These are phyloP conservation scores for Cyberlindnera xylosilytica DNA, from an alignment of 805 yeast genomes.

Conservation along the genomic window DNA sequence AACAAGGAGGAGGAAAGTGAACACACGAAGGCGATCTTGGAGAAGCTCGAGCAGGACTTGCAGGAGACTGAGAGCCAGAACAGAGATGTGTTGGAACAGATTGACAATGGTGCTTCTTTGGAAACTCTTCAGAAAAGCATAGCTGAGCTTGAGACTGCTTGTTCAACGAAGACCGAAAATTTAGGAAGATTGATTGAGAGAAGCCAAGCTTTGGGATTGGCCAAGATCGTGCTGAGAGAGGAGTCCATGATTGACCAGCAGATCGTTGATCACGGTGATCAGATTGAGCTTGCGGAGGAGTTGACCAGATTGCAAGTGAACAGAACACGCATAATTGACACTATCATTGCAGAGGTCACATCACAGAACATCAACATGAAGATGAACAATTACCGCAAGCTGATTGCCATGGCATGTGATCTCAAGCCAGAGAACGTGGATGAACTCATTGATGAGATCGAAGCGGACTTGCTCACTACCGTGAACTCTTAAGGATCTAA, in stretches of 20 bases:
- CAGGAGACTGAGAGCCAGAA: constrained; percentile 33
- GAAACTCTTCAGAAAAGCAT: constrained; percentile 19
- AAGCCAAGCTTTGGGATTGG: constrained; percentile 59
- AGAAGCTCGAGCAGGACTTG: constrained; percentile 39
- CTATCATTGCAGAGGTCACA: constrained; percentile 49
- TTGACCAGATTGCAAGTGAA: constrained; percentile 52
- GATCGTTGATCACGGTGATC: constrained; percentile 11
- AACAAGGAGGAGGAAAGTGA: constrained; percentile 52
- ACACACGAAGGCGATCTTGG: constrained; percentile 43
- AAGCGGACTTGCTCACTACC: constrained; percentile 32
- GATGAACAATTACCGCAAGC: constrained; percentile 74
- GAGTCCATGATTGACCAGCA: constrained; percentile 33
- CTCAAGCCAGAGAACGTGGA: constrained; percentile 76
- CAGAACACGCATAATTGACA: constrained; percentile 41
- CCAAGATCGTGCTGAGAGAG: constrained; percentile 54
- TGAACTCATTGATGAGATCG: constrained; percentile 79
- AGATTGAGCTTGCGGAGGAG: constrained; percentile 32
- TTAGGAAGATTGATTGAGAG: constrained; percentile 52
- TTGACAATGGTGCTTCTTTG: constrained; percentile 19
- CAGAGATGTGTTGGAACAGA: constrained; percentile 26
- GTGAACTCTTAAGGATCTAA: constrained; percentile 9
- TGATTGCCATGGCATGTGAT: constrained; percentile 76
- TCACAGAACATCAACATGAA: constrained; percentile 46
- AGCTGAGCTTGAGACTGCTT: constrained; percentile 16
- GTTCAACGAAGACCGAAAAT: constrained; percentile 30